phyloP scores from a whole-genome alignment of 805 yeast species.

The Allodekkera sacchari region DNA sequence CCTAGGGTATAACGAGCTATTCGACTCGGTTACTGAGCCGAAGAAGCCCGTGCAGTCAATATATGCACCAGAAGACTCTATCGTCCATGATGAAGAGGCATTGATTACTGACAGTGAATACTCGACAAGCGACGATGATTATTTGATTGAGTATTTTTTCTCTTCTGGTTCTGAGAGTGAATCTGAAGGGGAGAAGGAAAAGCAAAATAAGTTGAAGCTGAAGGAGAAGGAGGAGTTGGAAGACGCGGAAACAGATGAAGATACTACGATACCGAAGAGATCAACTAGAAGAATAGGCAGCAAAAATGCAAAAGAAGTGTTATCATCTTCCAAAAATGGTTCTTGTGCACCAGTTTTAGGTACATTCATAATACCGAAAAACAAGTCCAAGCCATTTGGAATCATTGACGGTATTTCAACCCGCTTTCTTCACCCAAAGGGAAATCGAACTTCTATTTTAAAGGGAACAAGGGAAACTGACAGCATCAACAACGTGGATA shows the following conservation, averaged over 20 bases:
- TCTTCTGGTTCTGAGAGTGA: constrained; percentile 19
- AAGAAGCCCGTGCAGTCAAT: background rate
- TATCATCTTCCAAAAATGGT: constrained; percentile 79
- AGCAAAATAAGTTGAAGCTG: constrained; percentile 16
- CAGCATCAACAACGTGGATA: constrained; percentile 1
- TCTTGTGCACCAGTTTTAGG: constrained; percentile 89
- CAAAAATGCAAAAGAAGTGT: constrained; percentile 84
- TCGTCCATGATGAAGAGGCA: constrained; percentile 15
- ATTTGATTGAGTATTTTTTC: constrained; percentile 70
- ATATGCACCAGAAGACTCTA: constrained; percentile 8
- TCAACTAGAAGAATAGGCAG: constrained; percentile 57
- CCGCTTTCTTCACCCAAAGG: constrained; percentile 56
- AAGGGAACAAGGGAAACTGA: constrained; percentile 12
- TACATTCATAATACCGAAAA: constrained; percentile 75
- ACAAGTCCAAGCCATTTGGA: constrained; percentile 67
- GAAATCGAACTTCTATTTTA: constrained; percentile 17
- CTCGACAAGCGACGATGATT: constrained; percentile 36
- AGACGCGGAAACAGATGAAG: constrained; percentile 64
- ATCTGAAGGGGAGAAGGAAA: constrained; percentile 14
- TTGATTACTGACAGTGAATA: constrained; percentile 11
- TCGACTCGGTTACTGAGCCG: constrained; percentile 6
- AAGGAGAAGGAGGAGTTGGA: constrained; percentile 38
- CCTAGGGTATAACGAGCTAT: constrained; percentile 20
- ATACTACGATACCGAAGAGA: constrained; percentile 69
- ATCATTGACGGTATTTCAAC: constrained; percentile 93